phyloP scores from a whole-genome alignment of 345 rosid genomes.

The Eucalyptus marginata region DNA sequence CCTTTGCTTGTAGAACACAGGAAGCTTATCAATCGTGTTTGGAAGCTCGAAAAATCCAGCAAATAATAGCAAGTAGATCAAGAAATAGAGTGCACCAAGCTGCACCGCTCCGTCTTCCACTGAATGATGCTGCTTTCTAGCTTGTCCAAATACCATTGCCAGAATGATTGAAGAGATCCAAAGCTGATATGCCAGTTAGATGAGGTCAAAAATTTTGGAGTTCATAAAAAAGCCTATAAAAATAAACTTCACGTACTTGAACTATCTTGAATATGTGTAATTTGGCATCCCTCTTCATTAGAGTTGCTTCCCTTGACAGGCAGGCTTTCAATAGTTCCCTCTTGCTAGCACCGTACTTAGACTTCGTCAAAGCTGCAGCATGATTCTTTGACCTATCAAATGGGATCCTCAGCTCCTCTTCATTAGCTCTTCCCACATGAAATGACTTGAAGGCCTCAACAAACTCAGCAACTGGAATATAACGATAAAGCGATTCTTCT shows the following conservation, averaged over 20 bases:
- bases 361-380: neutral
- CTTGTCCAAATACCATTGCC: neutral
- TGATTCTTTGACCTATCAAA: neutral
- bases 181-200: neutral
- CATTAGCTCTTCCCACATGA: neutral
- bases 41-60: neutral
- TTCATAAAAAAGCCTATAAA: neutral
- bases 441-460: neutral
- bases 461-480: neutral
- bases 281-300: neutral
- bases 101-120: neutral
- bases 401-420: neutral
- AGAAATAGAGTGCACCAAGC: neutral
- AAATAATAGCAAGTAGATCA: neutral
- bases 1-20: constrained; percentile 4
- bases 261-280: neutral
- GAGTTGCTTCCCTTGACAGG: constrained; percentile 1
- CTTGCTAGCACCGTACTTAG: constrained; percentile 3
- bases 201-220: neutral
- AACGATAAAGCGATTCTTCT: neutral
- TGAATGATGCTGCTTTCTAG: neutral
- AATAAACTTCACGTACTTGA: neutral
- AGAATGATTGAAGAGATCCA: neutral
- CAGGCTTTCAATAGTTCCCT: constrained; percentile 12
- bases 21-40: neutral